These are phyloP conservation scores for Chytriomyces sp. DNA, from an alignment of 192 early-diverging fungal species.

Conservation along the genomic window DNA sequence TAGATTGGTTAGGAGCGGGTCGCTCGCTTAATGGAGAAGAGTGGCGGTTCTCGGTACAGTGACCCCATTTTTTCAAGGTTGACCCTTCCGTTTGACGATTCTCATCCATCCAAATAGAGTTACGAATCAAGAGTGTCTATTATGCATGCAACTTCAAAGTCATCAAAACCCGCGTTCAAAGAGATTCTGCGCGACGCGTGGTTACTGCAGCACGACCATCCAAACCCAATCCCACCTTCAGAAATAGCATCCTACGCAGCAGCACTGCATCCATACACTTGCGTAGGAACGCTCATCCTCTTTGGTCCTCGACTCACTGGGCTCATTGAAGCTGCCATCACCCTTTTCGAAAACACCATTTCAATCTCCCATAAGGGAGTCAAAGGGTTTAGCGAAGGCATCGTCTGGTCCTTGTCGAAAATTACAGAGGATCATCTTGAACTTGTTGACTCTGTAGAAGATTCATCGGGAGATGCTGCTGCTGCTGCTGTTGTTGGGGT, in stretches of 20 bases:
- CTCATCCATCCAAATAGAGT: no score
- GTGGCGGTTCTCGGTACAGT: conserved; percentile 62
- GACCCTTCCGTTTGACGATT: no score
- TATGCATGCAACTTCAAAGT: conserved; percentile 60
- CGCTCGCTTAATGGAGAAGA: conserved; percentile 72
- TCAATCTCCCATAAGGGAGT: not conserved
- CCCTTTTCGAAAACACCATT: conserved; percentile 19
- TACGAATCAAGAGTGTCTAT: conserved; percentile 26
- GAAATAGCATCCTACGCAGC: conserved; percentile 54
- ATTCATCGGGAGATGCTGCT: not conserved
- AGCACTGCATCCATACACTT: conserved; percentile 60
- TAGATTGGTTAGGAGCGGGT: conserved; percentile 89
- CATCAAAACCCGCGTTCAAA: conserved; percentile 41
- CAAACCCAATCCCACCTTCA: not conserved
- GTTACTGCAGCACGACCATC: conserved; percentile 52
- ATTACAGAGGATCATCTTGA: not conserved
- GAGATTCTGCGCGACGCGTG: conserved; percentile 50
- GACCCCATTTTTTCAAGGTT: no score
- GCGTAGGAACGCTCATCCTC: conserved; percentile 69
- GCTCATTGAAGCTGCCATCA: not conserved
- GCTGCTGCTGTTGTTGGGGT: not conserved
- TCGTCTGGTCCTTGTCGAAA: not conserved
- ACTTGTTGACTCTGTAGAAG: not conserved
- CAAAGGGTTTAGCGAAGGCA: not conserved
- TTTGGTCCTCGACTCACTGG: conserved; percentile 47